Evolutionary conservation across 192 early-diverging fungal genomes (phyloP), one percentile per base, ranked within the genome.

Genomic region (Mortierella claussenii): DNA sequence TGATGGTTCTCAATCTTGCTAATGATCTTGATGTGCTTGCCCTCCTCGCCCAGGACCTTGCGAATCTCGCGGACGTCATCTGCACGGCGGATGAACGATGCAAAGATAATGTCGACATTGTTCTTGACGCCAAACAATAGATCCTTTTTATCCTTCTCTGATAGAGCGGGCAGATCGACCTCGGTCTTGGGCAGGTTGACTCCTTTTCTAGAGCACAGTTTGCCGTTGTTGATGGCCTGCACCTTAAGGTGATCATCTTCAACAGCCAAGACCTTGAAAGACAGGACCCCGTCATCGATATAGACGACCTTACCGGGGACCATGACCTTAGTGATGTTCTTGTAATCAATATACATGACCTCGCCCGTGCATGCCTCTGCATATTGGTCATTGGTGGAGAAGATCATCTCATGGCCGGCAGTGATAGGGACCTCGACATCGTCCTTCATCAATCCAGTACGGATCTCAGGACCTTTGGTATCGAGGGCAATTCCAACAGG

Each of bases 1-100:
- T 99, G 95, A 67, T 96, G 94, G 68, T 93, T 95, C 84, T 99
- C 97, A 69, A 99, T 98, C 88, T 99, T 99, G 73, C 91, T 88
- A 50, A 99, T 96, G 68, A 98, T 96, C 86, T 94, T 94, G 87
- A 98, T 98, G 65, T 85, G 54, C 64, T 88, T 90, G 60, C 94
- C 95, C 46, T 87, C 81, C 50, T 89, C 87, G 24, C 93, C 93
- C 26, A 98, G 88, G 36, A 96, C 83, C 21, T 84, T 81, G 78
- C 96, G 90, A 75, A 98, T 97, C 64, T 95, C 94, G 31, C 78
- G 83, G 54, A 98, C 91, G 78, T 98, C 97, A 62, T 94, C 82
- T 7, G 91, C 95, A 58, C 90, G 89, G 54, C 97, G 94, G 81
- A 98, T 97, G 62, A 98, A 98, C 37, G 95, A 97, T 3, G 96